Conservation (phyloP, 1,284 basidiomycete species). For the Leccinum ponderosum region DNA sequence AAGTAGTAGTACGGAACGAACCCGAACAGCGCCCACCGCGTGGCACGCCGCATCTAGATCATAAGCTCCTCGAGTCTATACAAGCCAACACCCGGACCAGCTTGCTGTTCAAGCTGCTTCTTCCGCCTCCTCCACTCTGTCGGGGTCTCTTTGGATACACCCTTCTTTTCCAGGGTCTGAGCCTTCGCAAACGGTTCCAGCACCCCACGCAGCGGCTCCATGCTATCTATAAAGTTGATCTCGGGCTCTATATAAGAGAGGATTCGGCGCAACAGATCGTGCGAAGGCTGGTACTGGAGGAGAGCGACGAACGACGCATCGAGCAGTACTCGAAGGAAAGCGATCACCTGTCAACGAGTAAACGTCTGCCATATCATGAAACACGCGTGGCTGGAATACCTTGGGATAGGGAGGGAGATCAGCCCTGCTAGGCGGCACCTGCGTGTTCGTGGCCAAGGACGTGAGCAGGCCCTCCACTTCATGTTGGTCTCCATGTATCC, state of each 20-base stretch:
- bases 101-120: slow-evolving; percentile 53
- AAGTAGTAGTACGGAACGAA: not conserved
- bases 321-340: slow-evolving; percentile 61
- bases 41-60: slow-evolving; percentile 37
- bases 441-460: slow-evolving; percentile 31
- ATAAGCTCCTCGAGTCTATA: slow-evolving; percentile 73
- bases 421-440: slow-evolving; percentile 10
- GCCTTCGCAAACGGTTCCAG: slow-evolving; percentile 60
- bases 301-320: slow-evolving; percentile 69
- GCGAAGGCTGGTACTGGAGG: slow-evolving; percentile 58
- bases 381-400: slow-evolving; percentile 31
- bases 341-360: slow-evolving; percentile 44
- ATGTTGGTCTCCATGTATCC: slow-evolving; percentile 48
- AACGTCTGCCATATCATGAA: not conserved
- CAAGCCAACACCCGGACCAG: slow-evolving; percentile 54
- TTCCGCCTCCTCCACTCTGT: slow-evolving; percentile 58
- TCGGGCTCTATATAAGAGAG: slow-evolving; percentile 54
- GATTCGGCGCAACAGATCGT: slow-evolving; percentile 49
- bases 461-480: slow-evolving; percentile 43
- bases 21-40: not conserved
- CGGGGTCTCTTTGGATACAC: slow-evolving; percentile 36
- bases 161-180: slow-evolving; percentile 44
- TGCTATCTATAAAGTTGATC: slow-evolving; percentile 45
- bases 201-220: slow-evolving; percentile 57
- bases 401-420: slow-evolving; percentile 52